Percentiles rank a stretch among this genome's conserved stretches.
Evolutionary conservation across 2,329 filamentous ascomycete genomes (phyloP).

Genomic region (Hypoxylon sp.): DNA sequence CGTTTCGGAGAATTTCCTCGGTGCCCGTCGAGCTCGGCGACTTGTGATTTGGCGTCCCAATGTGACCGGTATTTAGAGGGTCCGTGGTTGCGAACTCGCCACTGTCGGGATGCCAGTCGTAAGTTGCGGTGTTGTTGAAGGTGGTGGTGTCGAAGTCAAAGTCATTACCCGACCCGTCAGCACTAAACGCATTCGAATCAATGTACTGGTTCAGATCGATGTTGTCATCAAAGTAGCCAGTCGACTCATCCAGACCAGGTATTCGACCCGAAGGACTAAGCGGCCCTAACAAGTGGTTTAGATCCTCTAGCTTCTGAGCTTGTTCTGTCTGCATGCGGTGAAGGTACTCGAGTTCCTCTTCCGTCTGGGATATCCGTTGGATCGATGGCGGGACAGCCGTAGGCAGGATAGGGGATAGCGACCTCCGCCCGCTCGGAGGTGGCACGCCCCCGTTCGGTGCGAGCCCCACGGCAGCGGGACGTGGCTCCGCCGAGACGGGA

Average conservation of each 20-base stretch:
- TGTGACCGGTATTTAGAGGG: slow-evolving; percentile 35
- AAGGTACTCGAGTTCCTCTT: slow-evolving; percentile 82
- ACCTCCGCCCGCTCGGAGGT: slow-evolving; percentile 47
- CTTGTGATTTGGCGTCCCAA: slow-evolving; percentile 53
- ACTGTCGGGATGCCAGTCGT: slow-evolving; percentile 47
- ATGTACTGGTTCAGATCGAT: slow-evolving; percentile 66
- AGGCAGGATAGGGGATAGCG: slow-evolving; percentile 65
- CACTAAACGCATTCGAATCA: slow-evolving; percentile 53
- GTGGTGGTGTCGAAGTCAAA: slow-evolving; percentile 60
- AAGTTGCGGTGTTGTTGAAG: slow-evolving; percentile 41
- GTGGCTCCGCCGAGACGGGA: slow-evolving; percentile 40
- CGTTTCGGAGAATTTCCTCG: slow-evolving; percentile 63
- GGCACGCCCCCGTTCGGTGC: slow-evolving; percentile 38
- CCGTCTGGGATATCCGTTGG: slow-evolving; percentile 74
- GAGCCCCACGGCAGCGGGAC: slow-evolving; percentile 36
- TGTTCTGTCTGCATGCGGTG: slow-evolving; percentile 84
- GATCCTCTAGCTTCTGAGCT: slow-evolving; percentile 78
- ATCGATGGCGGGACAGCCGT: slow-evolving; percentile 63
- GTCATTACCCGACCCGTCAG: slow-evolving; percentile 45
- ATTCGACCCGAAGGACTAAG: slow-evolving; percentile 84
- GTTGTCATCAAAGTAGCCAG: slow-evolving; percentile 57
- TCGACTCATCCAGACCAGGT: slow-evolving; percentile 71
- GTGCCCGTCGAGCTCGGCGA: slow-evolving; percentile 62
- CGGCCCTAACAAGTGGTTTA: slow-evolving; percentile 80
- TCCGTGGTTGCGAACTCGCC: slow-evolving; percentile 40